Evolutionary conservation across 495 filamentous ascomycete genomes (phyloP), one percentile per base, ranked within the genome.

Genomic region (Penicillium egyptiacum): DNA sequence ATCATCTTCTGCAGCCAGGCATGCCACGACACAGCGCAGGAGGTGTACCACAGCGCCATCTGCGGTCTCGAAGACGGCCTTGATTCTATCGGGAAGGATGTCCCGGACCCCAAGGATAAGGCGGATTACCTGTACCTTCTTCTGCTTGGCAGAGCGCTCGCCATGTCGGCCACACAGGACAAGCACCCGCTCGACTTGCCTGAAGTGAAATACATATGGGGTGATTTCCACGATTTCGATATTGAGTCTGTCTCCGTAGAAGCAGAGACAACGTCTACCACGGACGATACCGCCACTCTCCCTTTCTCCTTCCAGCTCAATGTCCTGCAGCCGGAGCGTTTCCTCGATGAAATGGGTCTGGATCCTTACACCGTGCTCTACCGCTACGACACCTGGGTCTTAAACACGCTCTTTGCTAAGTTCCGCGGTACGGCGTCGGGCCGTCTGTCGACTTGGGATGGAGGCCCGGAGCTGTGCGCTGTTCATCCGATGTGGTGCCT

Each of bases 181-280:
- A 69, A 82, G 5, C 90, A 98, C 63, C 90, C 95, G 1, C 81
- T 98, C 14, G 88, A 94, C 2, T 81, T 98, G 0, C 79, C 81
- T 0, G 89, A 96, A 63, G 81, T 94, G 30, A 93, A 92, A 64
- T 96, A 91, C 72, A 92, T 97, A 56, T 98, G 96, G 87, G 95
- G 92, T n/a, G 94, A 87, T 66, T 89, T 86, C 70, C 72, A 73
- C 52, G 66, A 76, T 14, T 69, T 65, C 48, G 59, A 71, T 44
- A 35, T 59, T 19, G 55, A 57, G 11, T 17, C 44, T 19, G 19
- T 33, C 14, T 30, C 37, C 11, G 37, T 33, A 2, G 53, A 53
- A 14, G 19, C n/a, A 20, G 49, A 51, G 9, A 39, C 25, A 5
- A 30, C 25, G 16, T 23, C 20, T 10, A 20, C 37, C 5, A 35